A percentile compares a stretch with the other conserved stretches of the same genome.
Evolutionary conservation across 2,329 filamentous ascomycete species (phyloP).

Genomic region (Parastagonospora avenae): DNA sequence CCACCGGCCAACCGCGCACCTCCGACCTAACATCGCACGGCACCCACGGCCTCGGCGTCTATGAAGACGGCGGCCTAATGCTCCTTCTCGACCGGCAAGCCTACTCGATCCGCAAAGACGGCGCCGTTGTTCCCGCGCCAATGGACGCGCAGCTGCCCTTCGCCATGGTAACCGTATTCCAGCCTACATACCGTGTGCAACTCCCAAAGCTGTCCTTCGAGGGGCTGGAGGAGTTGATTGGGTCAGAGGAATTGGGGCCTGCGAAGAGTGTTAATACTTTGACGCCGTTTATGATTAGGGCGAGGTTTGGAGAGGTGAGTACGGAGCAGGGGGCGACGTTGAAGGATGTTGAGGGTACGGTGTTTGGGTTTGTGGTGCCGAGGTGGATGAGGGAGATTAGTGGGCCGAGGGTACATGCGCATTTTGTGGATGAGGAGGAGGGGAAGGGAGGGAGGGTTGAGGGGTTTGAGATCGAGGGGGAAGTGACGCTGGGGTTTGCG

Average conservation of each 20-base stretch:
- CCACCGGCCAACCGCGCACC: slow-evolving; percentile 39
- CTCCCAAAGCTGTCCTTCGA: slow-evolving; percentile 24
- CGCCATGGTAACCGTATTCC: slow-evolving; percentile 50
- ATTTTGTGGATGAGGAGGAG: slow-evolving; percentile 38
- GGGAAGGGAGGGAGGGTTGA: slow-evolving; percentile 43
- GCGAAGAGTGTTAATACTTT: slow-evolving; percentile 46
- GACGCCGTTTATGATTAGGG: slow-evolving; percentile 47
- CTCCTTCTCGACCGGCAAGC: slow-evolving; percentile 43
- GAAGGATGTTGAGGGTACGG: slow-evolving; percentile 42
- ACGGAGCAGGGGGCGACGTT: slow-evolving; percentile 25
- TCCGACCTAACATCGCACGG: slow-evolving; percentile 49
- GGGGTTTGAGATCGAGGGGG: slow-evolving; percentile 46
- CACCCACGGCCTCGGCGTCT: slow-evolving; percentile 51
- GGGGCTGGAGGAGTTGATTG: slow-evolving; percentile 20
- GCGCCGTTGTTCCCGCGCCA: slow-evolving; percentile 37
- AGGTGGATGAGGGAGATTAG: slow-evolving; percentile 49
- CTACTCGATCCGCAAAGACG: slow-evolving; percentile 39
- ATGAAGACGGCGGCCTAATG: slow-evolving; percentile 48
- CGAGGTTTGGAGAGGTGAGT: slow-evolving; percentile 42
- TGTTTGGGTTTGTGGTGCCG: slow-evolving; percentile 50
- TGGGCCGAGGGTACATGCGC: slow-evolving; percentile 47
- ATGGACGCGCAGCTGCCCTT: slow-evolving; percentile 44
- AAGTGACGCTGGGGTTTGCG: slow-evolving; percentile 44
- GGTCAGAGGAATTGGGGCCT: slow-evolving; percentile 16
- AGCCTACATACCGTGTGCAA: slow-evolving; percentile 41